Base-by-base conservation (phyloP, 495 filamentous ascomycete species). In the Podospora pseudocomata region DNA sequence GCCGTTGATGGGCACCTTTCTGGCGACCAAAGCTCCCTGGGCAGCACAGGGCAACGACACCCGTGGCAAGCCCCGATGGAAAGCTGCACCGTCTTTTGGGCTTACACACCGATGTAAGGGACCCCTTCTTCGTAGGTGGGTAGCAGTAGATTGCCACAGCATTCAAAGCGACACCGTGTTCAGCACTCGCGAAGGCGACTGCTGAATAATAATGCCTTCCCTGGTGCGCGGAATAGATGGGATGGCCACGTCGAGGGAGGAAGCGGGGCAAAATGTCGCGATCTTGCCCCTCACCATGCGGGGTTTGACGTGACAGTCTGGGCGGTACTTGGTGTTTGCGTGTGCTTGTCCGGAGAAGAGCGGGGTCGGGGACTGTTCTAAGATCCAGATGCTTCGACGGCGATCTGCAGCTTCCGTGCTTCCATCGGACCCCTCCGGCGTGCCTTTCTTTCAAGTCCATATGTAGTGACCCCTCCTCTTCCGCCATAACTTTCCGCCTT, bases 211-310 rank as follows among this genome's bases (percentile, higher is more conserved):
- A 18, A 49, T 49, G 13, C 39, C 39, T 13, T 5, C 15, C 39
- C 39, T 49, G 3, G 5, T 16, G 15, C 15, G 1, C 39, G 13
- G 9, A 49, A 49, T 11, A 49, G 39, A 49, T 49, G 39, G 15
- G 39, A 49, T 49, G 39, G 15, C 39, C 39, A 49, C 39, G 9
- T 11, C 39, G 9, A 5, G 54, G 53, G 18, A 65, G 19, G 54
- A 60, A 65, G 27, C 32, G 54, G 23, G 18, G 30, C 20, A 49
- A 20, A 64, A 49, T 20, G 61, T 34, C 7, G 32, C 26, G 11
- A 27, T 65, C 20, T 32, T 58, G 55, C 55, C 55, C 55, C 55
- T 58, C 55, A 58, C 23, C 55, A 58, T 58, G 55, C 55, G 55
- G 55, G 55, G 55, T 58, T 26, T 58, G 55, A 18, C 55, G 55